Evolutionary conservation across 116 monocot species (phyloP), one percentile per base, ranked within the genome.

Genomic region (Cymodocea nodosa): DNA sequence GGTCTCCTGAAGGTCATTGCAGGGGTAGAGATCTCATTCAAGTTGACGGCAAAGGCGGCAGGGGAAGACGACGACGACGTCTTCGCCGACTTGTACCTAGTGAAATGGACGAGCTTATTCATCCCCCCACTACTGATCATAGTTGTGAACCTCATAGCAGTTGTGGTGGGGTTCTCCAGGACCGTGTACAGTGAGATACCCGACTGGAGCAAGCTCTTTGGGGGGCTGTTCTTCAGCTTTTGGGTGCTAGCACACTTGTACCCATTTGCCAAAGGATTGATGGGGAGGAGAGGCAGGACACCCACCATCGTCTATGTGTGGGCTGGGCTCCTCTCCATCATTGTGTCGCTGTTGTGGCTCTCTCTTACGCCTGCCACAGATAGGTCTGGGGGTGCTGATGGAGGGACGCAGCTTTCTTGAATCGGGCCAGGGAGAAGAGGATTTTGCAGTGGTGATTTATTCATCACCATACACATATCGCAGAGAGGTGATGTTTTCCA

Each of bases 21-120:
- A 19, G 82, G 85, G 14, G 80, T 89, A n/a, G 89, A 89, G 40
- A 89, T 89, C 67, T 89, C 89, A 16, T 89, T 89, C 75, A 89
- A 82, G 0, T 73, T 89, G 10, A 89, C 85, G 0, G 71, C 89
- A 56, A 85, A 89, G 67, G 65, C 89, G 2, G 37, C 89, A 0
- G 35, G 54, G 15, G 89, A 89, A 35, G 85, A 89, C 67, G 89
- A 85, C 18, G 82, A 82, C 19, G 89, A 85, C 60, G 60, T 77
- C 15, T 89, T 78, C 65, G 89, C 89, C 1, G 89, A 89, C 56
- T 79, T 89, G 17, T 85, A 89, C 68, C 35, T 76, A 1, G 68
- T 89, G 50, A 89, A 89, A 62, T 89, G 80, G 79, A 89, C 89
- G 0, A 76, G 78, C 36, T 76, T 85, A 14, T 89, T 89, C 70